Percentiles rank a stretch among this genome's conserved stretches.
phyloP scores from a whole-genome alignment of 1,139 yeast species.

The Suhomyces bokatorum region DNA sequence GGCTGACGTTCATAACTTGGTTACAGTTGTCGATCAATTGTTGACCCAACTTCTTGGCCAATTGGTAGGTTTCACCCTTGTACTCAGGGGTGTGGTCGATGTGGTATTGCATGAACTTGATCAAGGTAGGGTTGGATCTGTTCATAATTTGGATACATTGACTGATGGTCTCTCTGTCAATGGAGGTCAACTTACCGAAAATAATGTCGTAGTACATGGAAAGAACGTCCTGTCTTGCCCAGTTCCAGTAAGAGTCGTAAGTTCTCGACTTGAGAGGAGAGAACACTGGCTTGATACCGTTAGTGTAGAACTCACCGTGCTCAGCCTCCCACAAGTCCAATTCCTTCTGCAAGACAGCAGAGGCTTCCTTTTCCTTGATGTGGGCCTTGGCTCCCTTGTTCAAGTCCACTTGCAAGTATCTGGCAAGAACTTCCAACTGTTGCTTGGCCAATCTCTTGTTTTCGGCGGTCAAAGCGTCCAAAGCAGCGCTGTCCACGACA shows the following conservation, averaged over 20 bases:
- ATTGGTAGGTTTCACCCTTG: slow-evolving; percentile 85
- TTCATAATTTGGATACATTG: slow-evolving; percentile 98
- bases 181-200: slow-evolving; percentile 85
- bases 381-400: slow-evolving; percentile 86
- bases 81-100: slow-evolving; percentile 88
- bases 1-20: slow-evolving; percentile 77
- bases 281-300: slow-evolving; percentile 88
- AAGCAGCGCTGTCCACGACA: slow-evolving; percentile 91
- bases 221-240: slow-evolving; percentile 98
- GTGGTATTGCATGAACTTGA: slow-evolving; percentile 96
- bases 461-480: slow-evolving; percentile 90
- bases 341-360: slow-evolving; percentile 80
- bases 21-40: slow-evolving; percentile 94
- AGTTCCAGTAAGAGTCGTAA: slow-evolving; percentile 98
- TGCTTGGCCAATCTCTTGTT: slow-evolving; percentile 88
- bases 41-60: slow-evolving; percentile 87
- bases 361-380: slow-evolving; percentile 85
- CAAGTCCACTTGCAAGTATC: slow-evolving; percentile 89
- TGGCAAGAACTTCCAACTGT: slow-evolving; percentile 92
- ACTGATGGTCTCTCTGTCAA: slow-evolving; percentile 93
- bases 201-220: slow-evolving; percentile 94
- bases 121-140: slow-evolving; percentile 90
- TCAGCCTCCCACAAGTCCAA: slow-evolving; percentile 91
- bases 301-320: slow-evolving; percentile 93
- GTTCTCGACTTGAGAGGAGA: slow-evolving; percentile 91